Percentiles rank a stretch among this genome's conserved stretches.
phyloP scores from a whole-genome alignment of 768 basidiomycete species.

The Suillus luteus region DNA sequence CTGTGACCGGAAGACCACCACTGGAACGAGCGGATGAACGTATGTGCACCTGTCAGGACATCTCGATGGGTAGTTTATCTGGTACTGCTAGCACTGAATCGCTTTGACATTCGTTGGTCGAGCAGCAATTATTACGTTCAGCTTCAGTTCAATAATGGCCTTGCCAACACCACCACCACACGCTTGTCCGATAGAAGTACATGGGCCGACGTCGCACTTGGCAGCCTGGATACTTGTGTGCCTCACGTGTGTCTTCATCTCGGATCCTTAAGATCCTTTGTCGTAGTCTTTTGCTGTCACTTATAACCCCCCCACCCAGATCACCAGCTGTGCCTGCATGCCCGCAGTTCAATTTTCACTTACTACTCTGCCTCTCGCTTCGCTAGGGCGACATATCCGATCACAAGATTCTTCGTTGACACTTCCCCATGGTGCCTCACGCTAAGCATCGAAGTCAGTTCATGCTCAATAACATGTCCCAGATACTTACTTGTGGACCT shows the following conservation, averaged over 20 bases:
- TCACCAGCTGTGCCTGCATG: not conserved
- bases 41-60: not conserved
- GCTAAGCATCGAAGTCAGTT: constrained; percentile 36
- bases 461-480: not conserved
- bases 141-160: not conserved
- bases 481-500: constrained; percentile 14
- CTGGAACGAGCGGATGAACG: not conserved
- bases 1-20: not conserved
- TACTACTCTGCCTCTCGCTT: constrained; percentile 5
- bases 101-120: constrained; percentile 11
- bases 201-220: constrained; percentile 10
- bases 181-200: constrained; percentile 18
- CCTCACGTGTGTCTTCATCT: constrained; percentile 33
- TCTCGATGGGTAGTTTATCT: not conserved
- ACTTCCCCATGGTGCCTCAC: constrained; percentile 17
- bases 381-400: not conserved
- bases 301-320: not conserved
- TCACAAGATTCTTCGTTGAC: not conserved
- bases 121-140: not conserved
- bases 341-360: constrained; percentile 9
- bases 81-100: not conserved
- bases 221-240: constrained; percentile 34
- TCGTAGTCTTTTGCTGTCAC: constrained; percentile 26
- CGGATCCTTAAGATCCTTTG: constrained; percentile 32
- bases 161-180: constrained; percentile 6